Evolutionary conservation across 768 basidiomycete genomes (phyloP).

Genomic region (Leccinum sublutescens): DNA sequence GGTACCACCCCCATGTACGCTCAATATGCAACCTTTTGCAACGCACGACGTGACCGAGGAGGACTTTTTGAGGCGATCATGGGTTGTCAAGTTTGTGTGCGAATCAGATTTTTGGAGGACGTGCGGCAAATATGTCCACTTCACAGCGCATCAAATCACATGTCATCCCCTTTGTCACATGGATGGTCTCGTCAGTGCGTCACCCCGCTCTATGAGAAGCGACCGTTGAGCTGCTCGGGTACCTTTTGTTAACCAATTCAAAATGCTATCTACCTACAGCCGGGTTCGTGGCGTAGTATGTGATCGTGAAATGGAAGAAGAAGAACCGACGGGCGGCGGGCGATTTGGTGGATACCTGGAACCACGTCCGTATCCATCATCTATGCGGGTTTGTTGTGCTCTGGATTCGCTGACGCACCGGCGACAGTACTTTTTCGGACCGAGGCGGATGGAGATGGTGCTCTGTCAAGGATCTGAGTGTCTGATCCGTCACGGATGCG

Average conservation of each 20-base stretch:
- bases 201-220: not conserved
- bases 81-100: not conserved
- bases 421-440: slow-evolving; percentile 44
- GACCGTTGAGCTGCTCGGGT: too few relatives aligned
- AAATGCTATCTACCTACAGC: slow-evolving; percentile 10
- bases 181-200: slow-evolving; percentile 27
- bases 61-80: slow-evolving; percentile 33
- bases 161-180: slow-evolving; percentile 29
- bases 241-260: too few relatives aligned
- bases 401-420: not conserved
- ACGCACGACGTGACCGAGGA: slow-evolving; percentile 47
- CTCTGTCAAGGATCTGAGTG: slow-evolving; percentile 32
- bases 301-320: slow-evolving; percentile 28
- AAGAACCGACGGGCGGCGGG: slow-evolving; percentile 40
- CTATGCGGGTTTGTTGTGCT: slow-evolving; percentile 13
- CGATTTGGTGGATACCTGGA: slow-evolving; percentile 48
- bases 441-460: slow-evolving; percentile 41
- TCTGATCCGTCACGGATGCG: slow-evolving; percentile 17
- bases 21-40: slow-evolving; percentile 47
- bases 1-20: slow-evolving; percentile 38
- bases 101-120: slow-evolving; percentile 38
- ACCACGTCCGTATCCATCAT: slow-evolving; percentile 36
- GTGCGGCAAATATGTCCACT: slow-evolving; percentile 34
- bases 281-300: slow-evolving; percentile 13
- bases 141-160: slow-evolving; percentile 34